These are phyloP conservation scores for Persicaria maculosa DNA, from an alignment of 148 eudicot genomes.

Conservation along the genomic window DNA sequence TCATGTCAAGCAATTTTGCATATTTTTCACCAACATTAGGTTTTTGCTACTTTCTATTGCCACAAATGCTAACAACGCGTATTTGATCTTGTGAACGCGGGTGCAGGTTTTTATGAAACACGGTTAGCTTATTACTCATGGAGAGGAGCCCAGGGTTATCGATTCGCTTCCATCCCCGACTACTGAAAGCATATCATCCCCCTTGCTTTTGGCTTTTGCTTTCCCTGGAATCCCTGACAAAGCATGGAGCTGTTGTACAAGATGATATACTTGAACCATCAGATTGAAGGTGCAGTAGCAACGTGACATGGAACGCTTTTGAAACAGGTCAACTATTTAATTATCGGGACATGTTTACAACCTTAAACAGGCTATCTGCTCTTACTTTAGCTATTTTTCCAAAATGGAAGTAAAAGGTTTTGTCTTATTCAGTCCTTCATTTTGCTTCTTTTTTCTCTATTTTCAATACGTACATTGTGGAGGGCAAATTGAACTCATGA, in stretches of 20 bases:
- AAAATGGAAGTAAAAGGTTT: not conserved
- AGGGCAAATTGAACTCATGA: not conserved
- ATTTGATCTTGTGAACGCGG: not conserved
- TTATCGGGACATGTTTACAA: not conserved
- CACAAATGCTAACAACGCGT: not conserved
- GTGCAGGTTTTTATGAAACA: slow-evolving; percentile 88
- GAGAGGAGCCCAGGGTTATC: slow-evolving; percentile 94
- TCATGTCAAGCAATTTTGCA: not conserved
- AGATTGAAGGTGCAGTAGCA: not conserved
- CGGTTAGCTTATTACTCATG: slow-evolving; percentile 94
- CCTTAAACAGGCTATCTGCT: not conserved
- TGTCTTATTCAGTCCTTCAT: not conserved
- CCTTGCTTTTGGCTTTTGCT: not conserved
- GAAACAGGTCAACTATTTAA: not conserved
- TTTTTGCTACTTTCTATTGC: not conserved
- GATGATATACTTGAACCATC: not conserved
- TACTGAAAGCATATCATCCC: slow-evolving; percentile 31
- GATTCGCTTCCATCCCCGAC: slow-evolving; percentile 79
- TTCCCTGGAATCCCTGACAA: not conserved
- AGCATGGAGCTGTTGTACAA: not conserved
- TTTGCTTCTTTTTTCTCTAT: not conserved
- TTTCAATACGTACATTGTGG: not conserved
- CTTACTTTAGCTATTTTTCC: not conserved
- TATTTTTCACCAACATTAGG: too few relatives aligned
- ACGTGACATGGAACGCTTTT: not conserved